Evolutionary conservation across 352 stramenopile genomes (phyloP).

Genomic region (Globisporangium cystogenes): DNA sequence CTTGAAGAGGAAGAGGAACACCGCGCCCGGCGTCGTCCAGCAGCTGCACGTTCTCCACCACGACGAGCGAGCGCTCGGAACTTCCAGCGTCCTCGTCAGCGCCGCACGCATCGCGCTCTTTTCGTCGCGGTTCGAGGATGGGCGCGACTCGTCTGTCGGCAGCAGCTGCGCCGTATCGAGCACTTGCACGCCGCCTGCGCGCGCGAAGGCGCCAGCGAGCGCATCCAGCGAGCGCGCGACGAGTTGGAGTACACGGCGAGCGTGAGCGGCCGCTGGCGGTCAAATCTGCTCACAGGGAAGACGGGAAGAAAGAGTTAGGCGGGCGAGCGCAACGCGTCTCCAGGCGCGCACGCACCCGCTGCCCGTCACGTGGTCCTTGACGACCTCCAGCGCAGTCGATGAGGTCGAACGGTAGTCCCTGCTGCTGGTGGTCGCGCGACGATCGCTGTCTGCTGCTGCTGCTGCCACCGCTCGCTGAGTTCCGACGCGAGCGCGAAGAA

Average conservation of each 20-base stretch:
- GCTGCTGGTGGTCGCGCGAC: too few relatives aligned
- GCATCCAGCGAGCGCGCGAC: conserved; percentile 11
- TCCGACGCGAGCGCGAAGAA: too few relatives aligned
- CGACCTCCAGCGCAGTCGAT: conserved; percentile 27
- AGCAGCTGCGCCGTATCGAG: conserved; percentile 23
- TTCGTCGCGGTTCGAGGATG: conserved; percentile 35
- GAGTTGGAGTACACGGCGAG: conserved; percentile 52
- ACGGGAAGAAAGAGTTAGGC: background rate
- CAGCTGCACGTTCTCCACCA: conserved; percentile 44
- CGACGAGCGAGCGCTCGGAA: conserved; percentile 42
- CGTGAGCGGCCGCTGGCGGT: conserved; percentile 40
- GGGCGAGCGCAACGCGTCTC: too few relatives aligned
- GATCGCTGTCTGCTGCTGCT: too few relatives aligned
- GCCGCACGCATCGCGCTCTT: conserved; percentile 36
- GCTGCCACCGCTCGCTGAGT: too few relatives aligned
- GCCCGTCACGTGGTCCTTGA: conserved; percentile 34
- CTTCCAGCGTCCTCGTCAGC: conserved; percentile 23
- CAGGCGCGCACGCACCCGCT: conserved; percentile 32
- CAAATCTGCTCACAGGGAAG: conserved; percentile 18
- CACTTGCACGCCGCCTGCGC: conserved; percentile 10
- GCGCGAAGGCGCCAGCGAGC: conserved; percentile 4
- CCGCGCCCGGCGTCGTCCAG: conserved; percentile 33
- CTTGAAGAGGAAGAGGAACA: conserved; percentile 65
- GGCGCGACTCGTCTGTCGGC: conserved; percentile 6
- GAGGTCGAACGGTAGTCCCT: too few relatives aligned